Base-by-base conservation (phyloP, 2,329 filamentous ascomycete species). In the Penicillium oxalicum region DNA sequence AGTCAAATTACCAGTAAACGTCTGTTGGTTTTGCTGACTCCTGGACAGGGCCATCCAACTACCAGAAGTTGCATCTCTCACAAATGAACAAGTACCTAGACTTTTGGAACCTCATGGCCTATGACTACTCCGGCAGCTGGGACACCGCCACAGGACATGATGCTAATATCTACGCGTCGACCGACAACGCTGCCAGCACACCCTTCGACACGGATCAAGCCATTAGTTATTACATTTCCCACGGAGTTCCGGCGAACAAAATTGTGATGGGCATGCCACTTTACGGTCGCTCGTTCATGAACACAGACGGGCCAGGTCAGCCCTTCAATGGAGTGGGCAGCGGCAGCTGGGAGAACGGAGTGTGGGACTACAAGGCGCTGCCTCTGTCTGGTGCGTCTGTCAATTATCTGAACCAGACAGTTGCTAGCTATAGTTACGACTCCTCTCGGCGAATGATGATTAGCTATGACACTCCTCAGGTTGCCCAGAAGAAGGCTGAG, bases 211-310 rank as follows among this genome's bases (percentile, higher is more conserved):
- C 86, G 3, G 74, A 80, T 4, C 73, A 77, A 1, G 90, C 90
- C 0, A 72, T 96, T 5, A 72, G 82, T 9, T 77, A 82, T 58
- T 97, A 96, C 71, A 73, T 78, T n/a, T 63, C 70, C 1, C 77
- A 77, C 3, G 83, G 84, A 4, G 82, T 95, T 0, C 63, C 77
- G 0, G 64, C 82, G 0, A 62, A 75, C 51, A 95, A 95, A 71
- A 81, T 97, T 44, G 86, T 95, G 2, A 69, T 96, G 9, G 91
- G 91, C 1, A 91, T 95, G 86, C 91, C 91, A 2, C 74, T 97
- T n/a, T 96, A 96, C 65, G 91, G 91, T 1, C 86, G 90, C 29
- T 82, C 87, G 0, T 96, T 96, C 65, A 76, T 83, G 56, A 80
- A 82, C 56, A 96, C 91, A 0, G 77, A 85, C 26, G 90, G 90